These are phyloP conservation scores for Penicillium psychrofluorescens DNA, from an alignment of 495 filamentous ascomycete genomes.

Conservation along the genomic window DNA sequence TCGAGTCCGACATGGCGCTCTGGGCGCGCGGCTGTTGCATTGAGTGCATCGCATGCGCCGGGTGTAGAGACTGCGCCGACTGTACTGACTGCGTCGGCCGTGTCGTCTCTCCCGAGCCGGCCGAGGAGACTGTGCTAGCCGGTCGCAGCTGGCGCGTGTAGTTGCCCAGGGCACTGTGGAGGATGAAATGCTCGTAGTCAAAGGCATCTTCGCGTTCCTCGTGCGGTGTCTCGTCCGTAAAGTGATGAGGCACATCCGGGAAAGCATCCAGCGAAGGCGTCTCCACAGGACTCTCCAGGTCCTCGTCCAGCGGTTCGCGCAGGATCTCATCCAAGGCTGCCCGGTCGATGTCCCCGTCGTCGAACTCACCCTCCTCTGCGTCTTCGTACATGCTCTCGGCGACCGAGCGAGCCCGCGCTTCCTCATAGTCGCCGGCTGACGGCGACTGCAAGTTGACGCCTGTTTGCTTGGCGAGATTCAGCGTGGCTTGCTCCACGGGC, in stretches of 20 bases:
- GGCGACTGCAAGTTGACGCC: slow-evolving; percentile 1
- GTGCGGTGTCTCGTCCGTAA: slow-evolving; percentile 47
- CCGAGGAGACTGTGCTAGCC: slow-evolving; percentile 50
- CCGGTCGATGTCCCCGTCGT: slow-evolving; percentile 47
- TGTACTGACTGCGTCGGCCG: slow-evolving; percentile 24
- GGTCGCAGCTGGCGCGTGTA: slow-evolving; percentile 47
- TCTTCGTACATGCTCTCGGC: slow-evolving; percentile 53
- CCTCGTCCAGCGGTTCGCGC: slow-evolving; percentile 35
- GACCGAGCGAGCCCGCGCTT: slow-evolving; percentile 27
- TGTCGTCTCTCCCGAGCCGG: slow-evolving; percentile 71
- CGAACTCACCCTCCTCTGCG: slow-evolving; percentile 39
- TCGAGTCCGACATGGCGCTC: slow-evolving; percentile 66
- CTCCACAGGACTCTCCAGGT: slow-evolving; percentile 18
- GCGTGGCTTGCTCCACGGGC: slow-evolving; percentile 1
- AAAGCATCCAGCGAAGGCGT: slow-evolving; percentile 8
- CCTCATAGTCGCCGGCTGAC: slow-evolving; percentile 13
- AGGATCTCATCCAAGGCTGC: slow-evolving; percentile 38
- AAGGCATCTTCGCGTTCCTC: slow-evolving; percentile 97
- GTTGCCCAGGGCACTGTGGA: slow-evolving; percentile 82
- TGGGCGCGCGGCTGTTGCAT: slow-evolving; percentile 33
- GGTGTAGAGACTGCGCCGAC: slow-evolving; percentile 48
- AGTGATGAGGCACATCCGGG: slow-evolving; percentile 10
- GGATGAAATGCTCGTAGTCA: slow-evolving; percentile 93
- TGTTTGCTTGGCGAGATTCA: slow-evolving; percentile 3
- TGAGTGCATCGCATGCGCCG: slow-evolving; percentile 62